These are phyloP conservation scores for Diutina rugosa DNA, from an alignment of 1,139 yeast species.

Conservation along the genomic window DNA sequence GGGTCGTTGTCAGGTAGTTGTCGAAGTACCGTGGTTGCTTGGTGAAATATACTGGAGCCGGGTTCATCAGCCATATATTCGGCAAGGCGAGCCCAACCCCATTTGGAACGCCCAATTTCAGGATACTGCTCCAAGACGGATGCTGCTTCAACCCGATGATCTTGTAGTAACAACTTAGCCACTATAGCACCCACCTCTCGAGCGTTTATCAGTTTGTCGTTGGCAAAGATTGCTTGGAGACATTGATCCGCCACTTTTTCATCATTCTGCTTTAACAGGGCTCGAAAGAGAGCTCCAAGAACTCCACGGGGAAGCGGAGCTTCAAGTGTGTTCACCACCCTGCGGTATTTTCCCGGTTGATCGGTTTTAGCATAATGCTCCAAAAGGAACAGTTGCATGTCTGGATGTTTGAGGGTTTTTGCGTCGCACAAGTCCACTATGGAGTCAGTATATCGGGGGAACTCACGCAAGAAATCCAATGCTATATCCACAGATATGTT, in stretches of 20 bases:
- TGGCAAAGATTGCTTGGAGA: constrained; percentile 17
- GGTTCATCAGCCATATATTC: neutral
- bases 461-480: neutral
- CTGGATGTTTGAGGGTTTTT: neutral
- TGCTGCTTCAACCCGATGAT: constrained; percentile 13
- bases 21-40: neutral
- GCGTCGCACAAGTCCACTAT: neutral
- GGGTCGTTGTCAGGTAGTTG: neutral
- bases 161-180: constrained; percentile 13
- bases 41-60: neutral
- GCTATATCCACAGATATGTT: neutral
- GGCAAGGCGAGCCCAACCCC: constrained; percentile 5
- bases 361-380: neutral
- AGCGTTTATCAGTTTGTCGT: constrained; percentile 13
- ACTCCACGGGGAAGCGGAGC: constrained; percentile 21
- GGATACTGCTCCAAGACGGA: constrained; percentile 9
- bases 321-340: constrained; percentile 5
- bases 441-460: neutral
- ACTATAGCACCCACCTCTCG: constrained; percentile 18
- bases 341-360: neutral
- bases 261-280: constrained; percentile 15
- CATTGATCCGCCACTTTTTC: constrained; percentile 18
- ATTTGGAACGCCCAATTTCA: constrained; percentile 5
- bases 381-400: neutral
- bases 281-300: constrained; percentile 20